A percentile compares a stretch with the other conserved stretches of the same genome.
Conservation (phyloP, 768 basidiomycete genomes). For the Myochromella boudieri region DNA sequence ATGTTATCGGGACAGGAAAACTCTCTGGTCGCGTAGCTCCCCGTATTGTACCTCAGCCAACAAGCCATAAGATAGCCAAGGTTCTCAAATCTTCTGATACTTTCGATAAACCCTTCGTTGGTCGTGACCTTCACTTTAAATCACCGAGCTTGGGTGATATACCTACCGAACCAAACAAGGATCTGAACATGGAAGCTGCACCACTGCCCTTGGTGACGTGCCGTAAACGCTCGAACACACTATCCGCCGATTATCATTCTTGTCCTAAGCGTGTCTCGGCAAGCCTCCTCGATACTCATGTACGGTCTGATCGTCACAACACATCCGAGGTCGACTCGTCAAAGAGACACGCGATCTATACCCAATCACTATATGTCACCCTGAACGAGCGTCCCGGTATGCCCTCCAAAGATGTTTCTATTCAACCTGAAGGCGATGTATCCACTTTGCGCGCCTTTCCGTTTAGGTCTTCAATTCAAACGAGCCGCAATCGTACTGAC, state of each 20-base stretch:
- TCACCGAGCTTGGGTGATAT: conserved; percentile 16
- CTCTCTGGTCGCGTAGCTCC: no score
- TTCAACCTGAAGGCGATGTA: background rate
- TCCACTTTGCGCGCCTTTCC: background rate
- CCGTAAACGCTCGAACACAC: conserved; percentile 25
- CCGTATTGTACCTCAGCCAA: no score
- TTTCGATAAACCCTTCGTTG: no score
- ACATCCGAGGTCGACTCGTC: conserved; percentile 10
- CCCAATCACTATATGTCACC: conserved; percentile 27
- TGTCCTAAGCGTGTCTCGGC: background rate
- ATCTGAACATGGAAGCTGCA: conserved; percentile 3
- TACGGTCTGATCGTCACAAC: conserved; percentile 11
- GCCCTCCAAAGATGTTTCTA: background rate
- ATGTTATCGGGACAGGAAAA: no score
- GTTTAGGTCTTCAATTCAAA: conserved; percentile 11
- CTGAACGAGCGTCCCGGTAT: conserved; percentile 15
- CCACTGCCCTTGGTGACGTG: conserved; percentile 20
- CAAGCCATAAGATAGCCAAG: no score
- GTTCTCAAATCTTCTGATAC: no score
- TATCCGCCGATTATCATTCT: conserved; percentile 16
- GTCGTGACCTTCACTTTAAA: conserved; percentile 9
- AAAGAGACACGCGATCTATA: conserved; percentile 40
- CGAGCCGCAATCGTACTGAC: no score
- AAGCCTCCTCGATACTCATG: conserved; percentile 7
- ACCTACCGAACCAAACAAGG: conserved; percentile 8